phyloP scores from a whole-genome alignment of 495 filamentous ascomycete species.

The Podospora pseudopauciseta region DNA sequence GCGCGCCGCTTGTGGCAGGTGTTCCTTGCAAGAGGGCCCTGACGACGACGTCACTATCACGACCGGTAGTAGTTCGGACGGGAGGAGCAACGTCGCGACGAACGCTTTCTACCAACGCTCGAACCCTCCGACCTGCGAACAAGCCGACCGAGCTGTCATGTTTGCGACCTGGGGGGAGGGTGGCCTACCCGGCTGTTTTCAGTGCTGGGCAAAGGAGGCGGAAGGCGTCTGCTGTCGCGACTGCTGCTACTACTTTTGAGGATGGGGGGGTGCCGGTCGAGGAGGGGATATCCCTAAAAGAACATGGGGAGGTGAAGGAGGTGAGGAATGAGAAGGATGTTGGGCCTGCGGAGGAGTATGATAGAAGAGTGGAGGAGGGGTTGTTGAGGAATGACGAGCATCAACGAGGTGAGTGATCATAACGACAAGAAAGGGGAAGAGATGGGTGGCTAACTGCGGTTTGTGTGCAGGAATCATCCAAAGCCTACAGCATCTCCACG shows the following conservation, averaged over 20 bases:
- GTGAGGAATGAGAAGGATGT: conserved; percentile 32
- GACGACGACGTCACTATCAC: background rate
- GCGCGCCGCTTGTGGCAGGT: conserved; percentile 1
- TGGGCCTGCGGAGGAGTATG: conserved; percentile 85
- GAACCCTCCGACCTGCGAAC: conserved; percentile 6
- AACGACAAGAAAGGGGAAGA: background rate
- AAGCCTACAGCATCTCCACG: conserved; percentile 81
- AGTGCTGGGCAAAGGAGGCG: conserved; percentile 28
- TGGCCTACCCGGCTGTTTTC: conserved; percentile 20
- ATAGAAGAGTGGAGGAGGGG: conserved; percentile 67
- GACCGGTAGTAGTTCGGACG: conserved; percentile 5
- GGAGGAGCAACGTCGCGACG: conserved; percentile 10
- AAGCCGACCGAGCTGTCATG: conserved; percentile 6
- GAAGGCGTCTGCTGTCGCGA: conserved; percentile 31
- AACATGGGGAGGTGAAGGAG: background rate
- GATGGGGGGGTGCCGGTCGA: conserved; percentile 29
- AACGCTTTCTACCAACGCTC: conserved; percentile 16
- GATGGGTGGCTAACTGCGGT: background rate
- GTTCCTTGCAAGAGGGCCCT: background rate
- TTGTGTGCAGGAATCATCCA: conserved; percentile 69
- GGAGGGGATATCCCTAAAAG: background rate
- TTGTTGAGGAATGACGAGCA: conserved; percentile 80
- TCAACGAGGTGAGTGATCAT: conserved; percentile 64
- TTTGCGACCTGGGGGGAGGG: background rate
- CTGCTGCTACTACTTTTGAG: conserved; percentile 20